phyloP scores from a whole-genome alignment of 139 green algal species.

The Nannochloris sp. region DNA sequence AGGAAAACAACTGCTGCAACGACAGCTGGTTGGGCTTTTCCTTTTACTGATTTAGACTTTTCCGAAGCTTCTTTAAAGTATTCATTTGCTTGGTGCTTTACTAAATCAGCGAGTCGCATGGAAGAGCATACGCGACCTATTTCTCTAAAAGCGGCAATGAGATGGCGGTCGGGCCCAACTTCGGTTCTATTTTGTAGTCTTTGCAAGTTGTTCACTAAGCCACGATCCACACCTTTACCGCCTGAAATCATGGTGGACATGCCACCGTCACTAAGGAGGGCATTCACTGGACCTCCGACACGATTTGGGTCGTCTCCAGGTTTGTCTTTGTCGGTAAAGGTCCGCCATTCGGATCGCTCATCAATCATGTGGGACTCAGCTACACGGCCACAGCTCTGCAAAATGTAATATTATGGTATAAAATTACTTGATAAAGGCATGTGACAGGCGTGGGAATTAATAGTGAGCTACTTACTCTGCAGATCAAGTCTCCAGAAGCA shows the following conservation, averaged over 20 bases:
- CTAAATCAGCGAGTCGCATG: conserved; percentile 44
- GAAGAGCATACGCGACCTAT: conserved; percentile 47
- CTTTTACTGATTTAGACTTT: conserved; percentile 48
- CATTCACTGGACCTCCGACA: conserved; percentile 78
- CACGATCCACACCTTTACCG: conserved; percentile 23
- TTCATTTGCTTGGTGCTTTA: conserved; percentile 63
- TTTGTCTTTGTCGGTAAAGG: conserved; percentile 90
- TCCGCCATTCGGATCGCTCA: conserved; percentile 92
- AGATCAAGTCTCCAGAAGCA: conserved; percentile 66
- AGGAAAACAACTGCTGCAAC: conserved; percentile 79
- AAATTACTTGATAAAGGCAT: not conserved
- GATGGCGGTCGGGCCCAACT: conserved; percentile 15
- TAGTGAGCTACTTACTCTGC: conserved; percentile 36
- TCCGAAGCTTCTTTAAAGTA: conserved; percentile 48
- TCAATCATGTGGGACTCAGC: conserved; percentile 84
- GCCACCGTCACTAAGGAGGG: conserved; percentile 68
- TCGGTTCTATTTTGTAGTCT: conserved; percentile 21
- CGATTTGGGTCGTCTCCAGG: conserved; percentile 65
- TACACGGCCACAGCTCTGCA: conserved; percentile 80
- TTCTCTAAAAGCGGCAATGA: conserved; percentile 37
- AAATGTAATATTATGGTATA: not conserved
- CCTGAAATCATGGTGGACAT: conserved; percentile 72
- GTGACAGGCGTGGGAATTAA: not conserved
- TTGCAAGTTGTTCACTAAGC: conserved; percentile 15
- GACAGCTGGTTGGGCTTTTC: conserved; percentile 53